These are phyloP conservation scores for Lenwebbia sp. DNA, from an alignment of 345 rosid genomes.

Conservation along the genomic window DNA sequence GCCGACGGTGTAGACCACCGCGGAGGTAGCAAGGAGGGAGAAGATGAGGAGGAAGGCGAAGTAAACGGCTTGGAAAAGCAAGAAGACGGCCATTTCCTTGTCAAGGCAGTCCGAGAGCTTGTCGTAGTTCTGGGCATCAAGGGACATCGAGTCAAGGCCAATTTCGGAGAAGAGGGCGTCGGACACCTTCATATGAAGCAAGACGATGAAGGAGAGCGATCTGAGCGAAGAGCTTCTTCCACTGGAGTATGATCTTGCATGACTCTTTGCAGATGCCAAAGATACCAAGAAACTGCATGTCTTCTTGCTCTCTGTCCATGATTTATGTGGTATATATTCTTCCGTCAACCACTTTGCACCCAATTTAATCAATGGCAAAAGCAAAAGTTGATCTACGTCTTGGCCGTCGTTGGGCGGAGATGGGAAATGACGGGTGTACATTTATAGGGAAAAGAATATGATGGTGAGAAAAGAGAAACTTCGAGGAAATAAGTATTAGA, in stretches of 20 bases:
- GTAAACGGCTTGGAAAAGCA: constrained; percentile 26
- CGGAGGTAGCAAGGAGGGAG: constrained; percentile 39
- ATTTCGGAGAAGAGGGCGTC: constrained; percentile 13
- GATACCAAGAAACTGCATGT: constrained; percentile 34
- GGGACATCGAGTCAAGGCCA: background rate
- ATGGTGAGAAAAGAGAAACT: background rate
- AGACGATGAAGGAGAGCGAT: constrained; percentile 34
- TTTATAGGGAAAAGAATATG: background rate
- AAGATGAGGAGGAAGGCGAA: constrained; percentile 24
- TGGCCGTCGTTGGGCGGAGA: no score
- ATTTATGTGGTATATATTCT: background rate
- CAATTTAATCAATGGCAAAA: background rate
- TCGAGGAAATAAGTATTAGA: background rate
- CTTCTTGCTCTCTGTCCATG: constrained; percentile 46
- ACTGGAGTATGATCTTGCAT: constrained; percentile 27
- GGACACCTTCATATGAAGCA: constrained; percentile 26
- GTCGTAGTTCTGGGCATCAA: background rate
- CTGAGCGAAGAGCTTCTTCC: constrained; percentile 33
- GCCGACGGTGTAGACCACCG: constrained; percentile 35
- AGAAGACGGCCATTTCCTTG: constrained; percentile 13
- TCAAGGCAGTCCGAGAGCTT: background rate
- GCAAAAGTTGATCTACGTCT: background rate
- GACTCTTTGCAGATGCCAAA: constrained; percentile 32
- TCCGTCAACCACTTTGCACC: background rate
- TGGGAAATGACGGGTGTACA: background rate